Evolutionary conservation across 805 yeast genomes (phyloP), one percentile per base, ranked within the genome.

Genomic region (Saturnispora hagleri): DNA sequence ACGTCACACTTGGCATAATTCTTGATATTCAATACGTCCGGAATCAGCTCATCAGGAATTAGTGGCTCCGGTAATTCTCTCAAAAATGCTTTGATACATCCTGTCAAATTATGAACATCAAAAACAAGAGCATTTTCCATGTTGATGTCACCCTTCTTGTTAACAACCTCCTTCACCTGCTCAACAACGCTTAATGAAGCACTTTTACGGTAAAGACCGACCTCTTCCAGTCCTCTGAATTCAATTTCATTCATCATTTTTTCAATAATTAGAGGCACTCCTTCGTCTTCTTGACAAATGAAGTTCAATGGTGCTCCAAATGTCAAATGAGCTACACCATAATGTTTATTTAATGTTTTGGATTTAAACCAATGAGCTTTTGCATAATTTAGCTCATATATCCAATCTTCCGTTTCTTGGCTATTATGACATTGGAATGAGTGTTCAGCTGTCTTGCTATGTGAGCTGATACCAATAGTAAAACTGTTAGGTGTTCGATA

Each of bases 1-100:
- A 55, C 28, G 1, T 59, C 63, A 1, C 63, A 55, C 31, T 59
- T 56, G 0, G 62, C 48, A 10, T 55, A 33, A 17, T 60, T 60
- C 49, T 62, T 62, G 6, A 75, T 65, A 3, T 58, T 58, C 36
- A 75, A 75, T 60, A 88, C 81, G 20, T 73, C 72, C 6, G 79
- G 80, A 24, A 89, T 76, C n/a, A 80, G 75, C 28, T 76, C 79
- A 54, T 78, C 81, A 0, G 91, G 80, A 44, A 90, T 75, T 35
- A 89, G 68, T 3, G 95, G 86, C 60, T 89, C 95, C 0, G 97
- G 96, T 35, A 90, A 70, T 58, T 89, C 97, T 60, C 97, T 76
- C 58, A 90, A 69, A 62, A 79, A 90, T 56, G 85, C 75, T 64
- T 90, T 90, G 60, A 90, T 84, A 59, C 95, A 82, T 33, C 96